Percentiles rank a stretch among this genome's conserved stretches.
phyloP scores from a whole-genome alignment of 306 rosid species.

The Cyamopsis tetragonoloba region DNA sequence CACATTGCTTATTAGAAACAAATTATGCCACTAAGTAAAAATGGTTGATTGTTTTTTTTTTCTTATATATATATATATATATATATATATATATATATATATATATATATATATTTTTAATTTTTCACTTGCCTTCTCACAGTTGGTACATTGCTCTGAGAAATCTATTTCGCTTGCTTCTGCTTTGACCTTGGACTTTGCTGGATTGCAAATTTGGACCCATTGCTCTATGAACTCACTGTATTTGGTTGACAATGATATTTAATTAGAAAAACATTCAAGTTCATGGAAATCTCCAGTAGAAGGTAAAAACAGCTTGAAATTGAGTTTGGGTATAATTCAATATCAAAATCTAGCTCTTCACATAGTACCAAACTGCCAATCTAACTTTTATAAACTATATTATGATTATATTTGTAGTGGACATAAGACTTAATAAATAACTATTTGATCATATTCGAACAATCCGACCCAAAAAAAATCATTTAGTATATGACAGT shows the following conservation, averaged over 20 bases:
- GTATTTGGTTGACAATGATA: constrained; percentile 4
- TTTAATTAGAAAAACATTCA: background rate
- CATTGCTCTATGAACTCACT: constrained; percentile 80
- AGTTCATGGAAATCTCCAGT: background rate
- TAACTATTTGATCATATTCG: background rate
- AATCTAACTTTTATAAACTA: too few species aligned
- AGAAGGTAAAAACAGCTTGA: too few species aligned
- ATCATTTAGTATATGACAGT: background rate
- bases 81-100: too few species aligned
- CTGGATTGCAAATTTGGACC: constrained; percentile 68
- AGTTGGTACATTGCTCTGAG: constrained; percentile 60
- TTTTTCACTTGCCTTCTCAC: constrained; percentile 66
- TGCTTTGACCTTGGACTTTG: constrained; percentile 53
- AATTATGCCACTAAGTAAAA: background rate
- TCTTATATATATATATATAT: too few species aligned
- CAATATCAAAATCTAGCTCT: too few species aligned
- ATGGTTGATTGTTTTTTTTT: too few species aligned
- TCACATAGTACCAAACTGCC: too few species aligned
- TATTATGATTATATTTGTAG: too few species aligned
- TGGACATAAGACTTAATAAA: too few species aligned
- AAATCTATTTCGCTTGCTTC: constrained; percentile 32
- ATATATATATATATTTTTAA: too few species aligned
- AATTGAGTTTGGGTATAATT: too few species aligned
- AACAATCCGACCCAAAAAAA: background rate
- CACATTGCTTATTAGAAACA: background rate